Base-by-base conservation (phyloP, 2,329 filamentous ascomycete genomes). In the Hypoxylon sp. region DNA sequence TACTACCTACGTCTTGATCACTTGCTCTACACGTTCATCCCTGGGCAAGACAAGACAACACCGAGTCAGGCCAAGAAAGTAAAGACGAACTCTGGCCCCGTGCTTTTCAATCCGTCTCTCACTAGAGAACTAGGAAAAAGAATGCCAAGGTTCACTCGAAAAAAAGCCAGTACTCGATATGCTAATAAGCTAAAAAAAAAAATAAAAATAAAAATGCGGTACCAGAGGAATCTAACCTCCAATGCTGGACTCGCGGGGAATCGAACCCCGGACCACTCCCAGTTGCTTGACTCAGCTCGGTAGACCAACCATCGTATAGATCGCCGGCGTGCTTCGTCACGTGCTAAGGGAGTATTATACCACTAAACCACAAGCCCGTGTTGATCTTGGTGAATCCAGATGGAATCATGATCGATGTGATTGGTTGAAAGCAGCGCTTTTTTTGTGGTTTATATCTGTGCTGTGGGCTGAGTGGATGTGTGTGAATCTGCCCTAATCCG, bases 241-340 rank as follows among this genome's bases (percentile, higher is more conserved):
- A 65, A 33, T 20, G 55, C 11, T 83, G 81, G 81, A 83, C 81
- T 81, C 78, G 80, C 81, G 78, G 81, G 81, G 81, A 83, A 83
- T 83, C 80, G 80, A 82, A 82, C 81, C 80, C 80, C 78, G 79
- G 80, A 82, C 81, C 81, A 79, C 81, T 78, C 81, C 81, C 81
- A 83, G 14, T 35, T 22, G 17, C 1, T 49, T 42, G 33, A 63
- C 51, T 17, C 51, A n/a, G 35, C 4, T 37, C 4, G 33, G 17
- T 31, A 49, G 40, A 25, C 44, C 35, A 50, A n/a, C 42, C 48
- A 61, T 54, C 59, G 59, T 10, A 14, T 3, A 37, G 8, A 13
- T 10, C 33, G 13, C 10, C 33, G 10, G 7, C 11, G 8, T 31
- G n/a, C 27, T 27, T 37, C 30, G 8, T 22, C 30, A 37, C 40